Evolutionary conservation across 1,139 yeast genomes (phyloP).

Genomic region (Taphrina pruni): DNA sequence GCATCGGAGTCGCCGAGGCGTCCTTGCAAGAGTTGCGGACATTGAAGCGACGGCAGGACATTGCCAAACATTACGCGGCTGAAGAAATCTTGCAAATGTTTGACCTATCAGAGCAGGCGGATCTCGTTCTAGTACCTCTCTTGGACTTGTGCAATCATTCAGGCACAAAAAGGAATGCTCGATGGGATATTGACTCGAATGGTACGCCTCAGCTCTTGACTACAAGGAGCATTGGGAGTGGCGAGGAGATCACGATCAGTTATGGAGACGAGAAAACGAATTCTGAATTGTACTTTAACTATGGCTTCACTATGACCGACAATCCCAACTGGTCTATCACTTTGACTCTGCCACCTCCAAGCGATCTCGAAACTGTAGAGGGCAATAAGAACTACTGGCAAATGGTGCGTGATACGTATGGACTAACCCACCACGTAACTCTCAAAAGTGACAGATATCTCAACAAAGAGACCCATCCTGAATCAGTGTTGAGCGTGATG

Average conservation of each 20-base stretch:
- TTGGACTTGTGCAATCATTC: conserved; percentile 38
- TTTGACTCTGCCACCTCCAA: conserved; percentile 8
- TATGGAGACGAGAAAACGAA: conserved; percentile 53
- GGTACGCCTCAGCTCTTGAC: conserved; percentile 34
- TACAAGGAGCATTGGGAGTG: conserved; percentile 25
- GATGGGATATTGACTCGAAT: conserved; percentile 24
- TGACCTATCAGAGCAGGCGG: not conserved
- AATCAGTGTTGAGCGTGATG: not conserved
- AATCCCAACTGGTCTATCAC: conserved; percentile 29
- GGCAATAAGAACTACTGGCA: not conserved
- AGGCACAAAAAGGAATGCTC: conserved; percentile 11
- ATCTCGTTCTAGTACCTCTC: conserved; percentile 24
- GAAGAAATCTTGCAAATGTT: not conserved
- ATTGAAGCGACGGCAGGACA: not conserved
- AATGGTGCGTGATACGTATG: not conserved
- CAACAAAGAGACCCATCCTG: not conserved
- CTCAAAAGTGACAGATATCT: not conserved
- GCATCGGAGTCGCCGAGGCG: conserved; percentile 26
- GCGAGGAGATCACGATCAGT: conserved; percentile 51
- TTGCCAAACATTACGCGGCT: not conserved
- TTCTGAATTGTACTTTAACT: conserved; percentile 54
- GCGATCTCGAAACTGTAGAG: not conserved
- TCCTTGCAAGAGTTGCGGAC: not conserved
- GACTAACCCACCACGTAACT: not conserved
- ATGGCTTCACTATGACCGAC: conserved; percentile 50